Evolutionary conservation across 1,139 yeast species (phyloP).

Genomic region (Suhomyces choctaworum): DNA sequence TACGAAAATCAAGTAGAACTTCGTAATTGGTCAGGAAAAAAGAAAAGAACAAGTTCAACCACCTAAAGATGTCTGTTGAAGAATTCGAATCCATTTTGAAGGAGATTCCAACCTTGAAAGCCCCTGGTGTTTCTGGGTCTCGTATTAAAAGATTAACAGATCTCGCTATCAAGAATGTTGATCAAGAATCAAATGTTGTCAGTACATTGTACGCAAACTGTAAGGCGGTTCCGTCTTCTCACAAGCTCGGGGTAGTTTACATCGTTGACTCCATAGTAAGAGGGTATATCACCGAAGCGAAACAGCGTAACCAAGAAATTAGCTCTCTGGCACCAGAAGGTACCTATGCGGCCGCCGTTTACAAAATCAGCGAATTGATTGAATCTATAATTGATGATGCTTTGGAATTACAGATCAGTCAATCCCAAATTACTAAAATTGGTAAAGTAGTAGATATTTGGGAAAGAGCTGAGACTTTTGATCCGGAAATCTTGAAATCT

Average conservation of each 20-base stretch:
- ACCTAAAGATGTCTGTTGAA: conserved; percentile 44
- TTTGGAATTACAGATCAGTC: conserved; percentile 50
- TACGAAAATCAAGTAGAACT: conserved; percentile 7
- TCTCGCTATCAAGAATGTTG: conserved; percentile 69
- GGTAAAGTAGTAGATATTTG: conserved; percentile 87
- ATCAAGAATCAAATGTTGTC: conserved; percentile 58
- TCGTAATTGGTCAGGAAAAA: neutral
- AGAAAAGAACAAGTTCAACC: neutral
- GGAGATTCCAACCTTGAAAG: conserved; percentile 73
- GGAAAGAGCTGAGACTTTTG: conserved; percentile 84
- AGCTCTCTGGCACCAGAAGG: conserved; percentile 62
- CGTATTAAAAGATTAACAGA: conserved; percentile 86
- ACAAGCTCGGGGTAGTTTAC: conserved; percentile 87
- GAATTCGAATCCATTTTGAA: conserved; percentile 70
- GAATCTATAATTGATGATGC: conserved; percentile 62
- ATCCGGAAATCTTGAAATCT: conserved; percentile 51
- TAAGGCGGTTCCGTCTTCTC: conserved; percentile 72
- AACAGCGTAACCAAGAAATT: conserved; percentile 48
- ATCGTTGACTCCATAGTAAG: conserved; percentile 92
- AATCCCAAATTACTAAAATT: conserved; percentile 66
- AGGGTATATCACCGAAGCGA: conserved; percentile 77
- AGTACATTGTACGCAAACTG: conserved; percentile 65
- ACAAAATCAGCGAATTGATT: conserved; percentile 57
- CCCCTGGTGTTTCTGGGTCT: conserved; percentile 95
- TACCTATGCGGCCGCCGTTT: conserved; percentile 72